Evolutionary conservation across 2,329 filamentous ascomycete species (phyloP), one percentile per base, ranked within the genome.

Genomic region (Aureobasidium pullulans): DNA sequence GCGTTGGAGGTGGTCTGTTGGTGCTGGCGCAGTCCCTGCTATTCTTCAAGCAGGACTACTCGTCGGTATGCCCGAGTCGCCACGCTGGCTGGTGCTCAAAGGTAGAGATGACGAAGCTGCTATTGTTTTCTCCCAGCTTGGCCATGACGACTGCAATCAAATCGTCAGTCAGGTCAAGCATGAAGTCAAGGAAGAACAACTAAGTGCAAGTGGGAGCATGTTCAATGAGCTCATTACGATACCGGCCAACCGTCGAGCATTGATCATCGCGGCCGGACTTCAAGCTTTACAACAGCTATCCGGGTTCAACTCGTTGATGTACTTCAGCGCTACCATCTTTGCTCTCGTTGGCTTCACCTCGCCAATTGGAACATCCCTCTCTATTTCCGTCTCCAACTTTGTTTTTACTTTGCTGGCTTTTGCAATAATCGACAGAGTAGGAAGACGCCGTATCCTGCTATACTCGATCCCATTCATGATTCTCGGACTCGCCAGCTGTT

Each of bases 1-100:
- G 11, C 90, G 88, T 1, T 97, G 93, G 92, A 80, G 90, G 52
- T 95, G 89, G 86, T 92, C 96, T 83, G 91, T 96, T 0, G 92
- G 92, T 0, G 73, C 96, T 0, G 93, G 92, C 0, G 88, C 88
- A 8, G 62, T 87, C 29, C 93, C 93, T 0, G 92, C 91, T 0
- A 71, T 82, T 0, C 59, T 91, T 3, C 93, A 96, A 70, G 81
- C 84, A 5, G 70, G 79, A 0, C 75, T 95, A 58, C 75, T 96
- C 61, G 66, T 84, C 2, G 77, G 84, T 54, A 87, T 96, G 82
- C 91, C 91, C 0, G 93, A 97, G 73, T 95, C 89, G 11, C 93
- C 93, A 36, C 81, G 93, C 28, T 96, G 90, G 87, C 79, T 96
- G 23, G 85, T 96, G 19, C 86, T 85, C 69, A 83, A 80, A 3